Evolutionary conservation across 768 basidiomycete genomes (phyloP), one percentile per base, ranked within the genome.

Genomic region (Termitomyces sp.): DNA sequence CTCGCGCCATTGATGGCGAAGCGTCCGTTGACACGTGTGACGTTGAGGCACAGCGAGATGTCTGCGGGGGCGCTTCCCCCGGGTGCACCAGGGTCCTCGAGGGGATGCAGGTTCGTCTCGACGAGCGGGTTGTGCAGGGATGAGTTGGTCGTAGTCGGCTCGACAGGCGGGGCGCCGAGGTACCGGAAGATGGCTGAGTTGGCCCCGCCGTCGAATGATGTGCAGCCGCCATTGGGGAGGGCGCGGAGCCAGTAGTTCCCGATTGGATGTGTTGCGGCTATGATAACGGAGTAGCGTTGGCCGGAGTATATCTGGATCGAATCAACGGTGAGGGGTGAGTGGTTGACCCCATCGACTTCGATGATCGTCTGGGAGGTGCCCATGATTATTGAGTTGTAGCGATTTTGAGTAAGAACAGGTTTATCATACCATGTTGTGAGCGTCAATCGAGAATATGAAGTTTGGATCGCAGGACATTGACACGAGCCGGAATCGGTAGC

Each of bases 371-470:
- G 12, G 12, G 16, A 24, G 15, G 31, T 54, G 20, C 6, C 6
- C 15, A n/a, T 22, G 53, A 1, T 4, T 9, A 4, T 53, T 8
- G 16, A 28, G 8, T 20, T 20, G 10, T 18, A 18, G 6, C n/a
- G 8, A 16, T 18, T 4, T 20, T 4, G 39, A 10, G n/a, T 0
- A 4, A 1, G 2, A 2, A 22, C 5, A 1, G 9, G 9, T n/a
- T 5, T 26, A n/a, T 26, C 54, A 5, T 22, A 46, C 75, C 72
- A 82, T 64, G 7, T 66, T 65, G 57, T 81, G 80, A n/a, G 71
- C 70, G 59, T 80, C 77, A 33, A 81, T 74, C 2, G 74, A 68
- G 63, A 82, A 80, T 39, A 66, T 66, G 61, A 71, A 79, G 36
- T 65, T 67, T 8, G 69, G 63, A 56, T 66, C 67, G 62, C 70